Base-by-base conservation (phyloP, 257 asterid genomes). In the Avicennia marina region DNA sequence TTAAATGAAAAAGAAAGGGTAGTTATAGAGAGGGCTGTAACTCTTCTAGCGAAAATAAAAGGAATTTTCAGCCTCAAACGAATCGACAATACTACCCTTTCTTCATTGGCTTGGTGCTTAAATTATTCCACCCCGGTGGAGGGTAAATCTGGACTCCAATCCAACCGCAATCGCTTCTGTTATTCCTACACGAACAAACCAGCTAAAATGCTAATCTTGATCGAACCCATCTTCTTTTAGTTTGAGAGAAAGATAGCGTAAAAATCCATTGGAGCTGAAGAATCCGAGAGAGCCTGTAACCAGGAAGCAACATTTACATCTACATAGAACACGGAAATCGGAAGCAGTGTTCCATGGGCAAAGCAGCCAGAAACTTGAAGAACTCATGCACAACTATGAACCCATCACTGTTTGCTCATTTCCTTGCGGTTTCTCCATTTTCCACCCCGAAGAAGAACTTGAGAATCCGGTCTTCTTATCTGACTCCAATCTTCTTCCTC, bases 301-400 rank as follows among this genome's bases (percentile, higher is more conserved):
- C 16, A 36, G 43, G 25, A 22, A 47, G 38, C 45, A 22, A 27
- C 32, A 21, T 8, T 39, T 22, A 2, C 36, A 22, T 29, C 11
- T 33, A 18, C 6, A 24, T 22, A 13, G 15, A 6, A 3, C 27
- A 5, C 63, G 38, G 58, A 19, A 29, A 53, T 2, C 24, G 47
- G 39, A 44, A 44, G 60, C 48, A 20, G 31, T 61, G 4, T 66
- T 67, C 64, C 47, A 78, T 78, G 81, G 77, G 60, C 53, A 78
- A 55, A 63, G 17, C 81, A 44, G 11, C 81, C 11, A 64, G 71
- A 54, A 62, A 20, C 64, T 64, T 63, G 39, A 78, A 66, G 60
- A 71, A 18, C 72, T 64, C 86, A 12, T 73, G 77, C 72, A 38
- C 73, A 42, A 43, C 78, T 22, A 62, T 78, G 13, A 72, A 58